Base-by-base conservation (phyloP, 805 yeast species). In the Priceomyces castillae region DNA sequence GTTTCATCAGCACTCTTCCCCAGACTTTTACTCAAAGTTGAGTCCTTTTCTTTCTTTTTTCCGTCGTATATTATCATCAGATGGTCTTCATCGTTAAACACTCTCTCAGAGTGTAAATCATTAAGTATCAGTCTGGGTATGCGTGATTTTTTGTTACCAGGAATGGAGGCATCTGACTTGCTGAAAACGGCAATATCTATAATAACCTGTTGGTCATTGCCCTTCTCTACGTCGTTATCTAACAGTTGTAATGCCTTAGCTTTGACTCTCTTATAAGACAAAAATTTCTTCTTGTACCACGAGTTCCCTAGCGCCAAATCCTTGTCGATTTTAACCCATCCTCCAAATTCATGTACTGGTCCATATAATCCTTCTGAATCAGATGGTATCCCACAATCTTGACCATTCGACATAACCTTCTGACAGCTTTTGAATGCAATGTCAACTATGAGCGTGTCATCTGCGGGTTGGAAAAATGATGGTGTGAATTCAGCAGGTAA, bases 281-380 rank as follows among this genome's bases (percentile, higher is more conserved):
- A 50, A 52, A 53, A 78, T 31, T 70, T 67, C 39, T 62, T 61
- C 38, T 58, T 53, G 28, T 67, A 49, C 80, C 80, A 77, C 3
- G 73, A 63, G 17, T 57, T 50, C 3, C 73, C 72, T 43, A 80
- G 62, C 14, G 55, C 52, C 30, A 80, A 61, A 52, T 80, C 83
- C 49, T 78, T 78, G 17, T 69, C 68, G 19, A 76, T 47, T 39
- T 63, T 60, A 30, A 48, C 42, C 81, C 81, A 78, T 10, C 63
- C 64, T 6, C 65, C 64, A 30, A 48, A 41, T 7, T 48, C 50
- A 11, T 44, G 14, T 12, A 59, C 35, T 33, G 66, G 63, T 4
- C 65, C 71, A 34, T 48, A 30, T 7, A 44, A 34, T 2, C 69
- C 69, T 5, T 55, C 56, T 2, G 35, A 19, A 6, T 46, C 38